These are phyloP conservation scores for Ichthyophthirius multifiliis DNA, from an alignment of 169 alveolate species.

Conservation along the genomic window DNA sequence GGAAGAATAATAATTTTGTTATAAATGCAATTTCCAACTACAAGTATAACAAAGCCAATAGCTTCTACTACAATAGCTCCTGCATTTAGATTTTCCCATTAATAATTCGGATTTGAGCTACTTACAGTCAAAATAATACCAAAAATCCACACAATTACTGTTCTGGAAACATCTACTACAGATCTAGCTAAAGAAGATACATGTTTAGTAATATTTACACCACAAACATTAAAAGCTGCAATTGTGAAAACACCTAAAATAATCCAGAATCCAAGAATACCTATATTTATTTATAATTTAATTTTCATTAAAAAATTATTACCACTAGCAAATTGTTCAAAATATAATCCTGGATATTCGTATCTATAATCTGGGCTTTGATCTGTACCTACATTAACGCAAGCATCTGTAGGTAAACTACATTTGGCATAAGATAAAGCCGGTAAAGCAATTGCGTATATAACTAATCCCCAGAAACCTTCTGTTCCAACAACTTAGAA, in stretches of 20 bases:
- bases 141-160: slow-evolving; percentile 56
- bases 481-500: slow-evolving; percentile 64
- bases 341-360: slow-evolving; percentile 1
- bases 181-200: slow-evolving; percentile 60
- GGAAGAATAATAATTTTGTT: slow-evolving; percentile 16
- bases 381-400: not conserved
- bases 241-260: slow-evolving; percentile 54
- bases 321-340: not conserved
- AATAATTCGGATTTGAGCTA: slow-evolving; percentile 5
- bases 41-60: slow-evolving; percentile 22
- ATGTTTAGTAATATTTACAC: slow-evolving; percentile 62
- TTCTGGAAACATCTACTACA: slow-evolving; percentile 58
- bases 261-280: slow-evolving; percentile 11
- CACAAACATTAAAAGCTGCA: slow-evolving; percentile 61
- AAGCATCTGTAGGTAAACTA: not conserved
- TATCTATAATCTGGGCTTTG: not conserved
- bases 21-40: slow-evolving; percentile 30
- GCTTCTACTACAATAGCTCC: slow-evolving; percentile 31
- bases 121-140: slow-evolving; percentile 49
- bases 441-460: slow-evolving; percentile 35
- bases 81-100: slow-evolving; percentile 35
- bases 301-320: not conserved
- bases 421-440: slow-evolving; percentile 45
- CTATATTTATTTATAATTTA: slow-evolving; percentile 10
- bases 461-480: slow-evolving; percentile 65